Percentiles rank a stretch among this genome's conserved stretches.
These are phyloP conservation scores for Rhizophagus clarus DNA, from an alignment of 192 early-diverging fungal species.

Conservation along the genomic window DNA sequence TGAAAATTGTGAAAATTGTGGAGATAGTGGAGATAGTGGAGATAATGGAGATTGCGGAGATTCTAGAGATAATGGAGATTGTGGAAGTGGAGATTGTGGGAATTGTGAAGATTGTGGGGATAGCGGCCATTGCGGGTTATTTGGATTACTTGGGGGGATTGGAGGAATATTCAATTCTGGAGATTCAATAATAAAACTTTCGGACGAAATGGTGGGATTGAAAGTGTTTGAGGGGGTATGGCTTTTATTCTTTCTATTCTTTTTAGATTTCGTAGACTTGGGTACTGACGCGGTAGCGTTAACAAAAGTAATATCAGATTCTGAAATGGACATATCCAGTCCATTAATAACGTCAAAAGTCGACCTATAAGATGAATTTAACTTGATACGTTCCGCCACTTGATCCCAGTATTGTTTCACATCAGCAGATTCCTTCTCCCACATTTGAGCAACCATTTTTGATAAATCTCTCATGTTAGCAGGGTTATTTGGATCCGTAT, in stretches of 20 bases:
- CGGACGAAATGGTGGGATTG: too few relatives aligned
- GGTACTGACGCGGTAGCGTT: not conserved
- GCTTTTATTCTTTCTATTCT: not conserved
- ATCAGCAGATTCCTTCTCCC: not conserved
- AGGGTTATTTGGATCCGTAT: not conserved
- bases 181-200: not conserved
- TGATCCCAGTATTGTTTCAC: not conserved
- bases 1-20: too few relatives aligned
- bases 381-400: not conserved
- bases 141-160: too few relatives aligned
- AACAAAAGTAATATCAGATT: not conserved
- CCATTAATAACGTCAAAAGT: not conserved
- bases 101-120: too few relatives aligned
- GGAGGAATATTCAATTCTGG: not conserved
- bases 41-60: too few relatives aligned
- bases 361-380: not conserved
- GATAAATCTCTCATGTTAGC: not conserved
- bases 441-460: not conserved
- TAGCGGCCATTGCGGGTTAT: too few relatives aligned
- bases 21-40: too few relatives aligned
- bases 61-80: too few relatives aligned
- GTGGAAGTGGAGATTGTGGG: too few relatives aligned
- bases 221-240: not conserved
- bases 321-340: not conserved
- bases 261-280: not conserved